Evolutionary conservation across 108 stramenopile species (phyloP).

Genomic region (Pelagomonas calceolata): DNA sequence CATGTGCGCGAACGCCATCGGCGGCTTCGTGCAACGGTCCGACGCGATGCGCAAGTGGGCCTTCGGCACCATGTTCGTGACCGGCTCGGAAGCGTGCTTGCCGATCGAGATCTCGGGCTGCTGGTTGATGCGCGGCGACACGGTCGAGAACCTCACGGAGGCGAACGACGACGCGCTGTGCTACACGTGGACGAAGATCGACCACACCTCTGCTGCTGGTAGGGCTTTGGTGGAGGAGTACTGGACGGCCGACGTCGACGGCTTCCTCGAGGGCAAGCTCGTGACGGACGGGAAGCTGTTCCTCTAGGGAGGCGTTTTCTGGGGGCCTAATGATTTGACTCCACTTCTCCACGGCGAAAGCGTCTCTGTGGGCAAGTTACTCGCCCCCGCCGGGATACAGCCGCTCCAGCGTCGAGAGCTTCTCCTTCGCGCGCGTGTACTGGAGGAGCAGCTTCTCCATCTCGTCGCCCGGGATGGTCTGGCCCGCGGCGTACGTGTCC

Average conservation of each 20-base stretch:
- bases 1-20: conserved; percentile 60
- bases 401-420: not conserved
- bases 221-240: conserved; percentile 39
- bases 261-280: conserved; percentile 32
- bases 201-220: conserved; percentile 40
- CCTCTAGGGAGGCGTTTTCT: too few relatives aligned
- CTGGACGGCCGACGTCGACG: conserved; percentile 47
- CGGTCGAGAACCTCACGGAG: conserved; percentile 41
- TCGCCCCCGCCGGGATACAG: too few relatives aligned
- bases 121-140: conserved; percentile 59
- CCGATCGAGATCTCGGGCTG: conserved; percentile 40
- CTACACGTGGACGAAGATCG: conserved; percentile 61
- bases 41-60: conserved; percentile 64
- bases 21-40: conserved; percentile 62
- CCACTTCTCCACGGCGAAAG: too few relatives aligned
- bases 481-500: not conserved
- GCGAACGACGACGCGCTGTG: conserved; percentile 61
- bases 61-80: conserved; percentile 63
- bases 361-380: too few relatives aligned
- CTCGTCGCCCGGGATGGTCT: not conserved
- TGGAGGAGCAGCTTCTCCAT: not conserved
- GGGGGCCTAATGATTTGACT: too few relatives aligned
- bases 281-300: conserved; percentile 53
- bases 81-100: conserved; percentile 40
- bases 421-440: not conserved